Conservation (phyloP, 2,329 filamentous ascomycete species). For the Arthrobotrys musiformis region DNA sequence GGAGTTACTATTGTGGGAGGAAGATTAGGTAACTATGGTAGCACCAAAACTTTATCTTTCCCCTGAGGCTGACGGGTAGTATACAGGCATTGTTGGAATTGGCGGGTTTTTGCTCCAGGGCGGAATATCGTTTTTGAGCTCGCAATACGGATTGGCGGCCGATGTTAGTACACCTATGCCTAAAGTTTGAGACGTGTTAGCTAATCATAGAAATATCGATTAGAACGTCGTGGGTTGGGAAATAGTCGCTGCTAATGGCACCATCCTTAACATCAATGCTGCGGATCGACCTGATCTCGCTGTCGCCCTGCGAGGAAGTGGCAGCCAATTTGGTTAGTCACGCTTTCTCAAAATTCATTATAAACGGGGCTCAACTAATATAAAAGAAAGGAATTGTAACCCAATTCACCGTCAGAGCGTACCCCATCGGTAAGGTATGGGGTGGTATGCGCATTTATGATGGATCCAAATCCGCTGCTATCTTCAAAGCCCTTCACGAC, state of each 20-base stretch:
- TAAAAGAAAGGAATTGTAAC: neutral
- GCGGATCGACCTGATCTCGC: neutral
- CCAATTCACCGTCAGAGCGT: neutral
- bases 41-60: neutral
- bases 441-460: neutral
- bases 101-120: neutral
- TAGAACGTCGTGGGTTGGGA: neutral
- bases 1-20: neutral
- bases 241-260: neutral
- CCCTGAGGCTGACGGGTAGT: neutral
- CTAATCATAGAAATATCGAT: neutral
- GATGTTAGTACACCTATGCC: neutral
- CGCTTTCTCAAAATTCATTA: neutral
- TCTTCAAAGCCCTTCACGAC: neutral
- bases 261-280: neutral
- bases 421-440: neutral
- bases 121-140: neutral
- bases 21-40: neutral
- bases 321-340: neutral
- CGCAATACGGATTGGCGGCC: neutral
- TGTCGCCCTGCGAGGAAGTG: neutral
- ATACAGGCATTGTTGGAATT: conserved; percentile 1
- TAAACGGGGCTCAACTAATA: neutral
- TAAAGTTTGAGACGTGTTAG: too few relatives aligned
- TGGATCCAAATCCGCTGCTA: neutral